Evolutionary conservation across 257 asterid genomes (phyloP), one percentile per base, ranked within the genome.

Genomic region (Buddleja alternifolia): DNA sequence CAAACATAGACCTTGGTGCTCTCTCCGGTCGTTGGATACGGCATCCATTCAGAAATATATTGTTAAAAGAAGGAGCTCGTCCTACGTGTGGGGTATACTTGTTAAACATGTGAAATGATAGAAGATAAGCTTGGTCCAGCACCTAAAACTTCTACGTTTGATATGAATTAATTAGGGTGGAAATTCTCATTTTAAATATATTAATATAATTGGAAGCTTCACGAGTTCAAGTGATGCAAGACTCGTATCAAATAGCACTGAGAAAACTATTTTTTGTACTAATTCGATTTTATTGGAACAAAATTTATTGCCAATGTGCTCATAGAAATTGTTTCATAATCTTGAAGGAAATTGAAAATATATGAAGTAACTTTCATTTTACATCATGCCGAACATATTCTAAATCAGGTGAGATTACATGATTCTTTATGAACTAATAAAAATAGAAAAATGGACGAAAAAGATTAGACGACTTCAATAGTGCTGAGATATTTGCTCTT

Each of bases 271-370:
- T n/a, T n/a, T n/a, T n/a, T n/a, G n/a, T n/a, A n/a, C n/a, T n/a
- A n/a, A 69, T 69, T 42, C 52, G 67, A 15, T 44, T 63, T 25
- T 29, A 36, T 21, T 57, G 2, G 57, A 57, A 8, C 54, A 63
- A 40, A 20, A 46, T 34, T 41, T 19, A 10, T 14, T 8, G 29
- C 32, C 41, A 58, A 20, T 36, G 55, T 42, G 47, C 48, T 17
- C 10, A n/a, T n/a, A 46, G 62, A 72, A 55, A 6, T 45, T 51
- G 21, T 4, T 72, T 19, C 42, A 44, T 55, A 67, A 44, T 40
- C 12, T 12, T 29, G 36, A 48, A 47, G 32, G 15, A 61, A 40
- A 61, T 21, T 61, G n/a, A n/a, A 64, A 29, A 32, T 25, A 64
- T n/a, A 47, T 25, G 37, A 29, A 59, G 40, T 14, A 9, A 9